phyloP scores from a whole-genome alignment of 1,284 basidiomycete species.

The Malassezia nana region DNA sequence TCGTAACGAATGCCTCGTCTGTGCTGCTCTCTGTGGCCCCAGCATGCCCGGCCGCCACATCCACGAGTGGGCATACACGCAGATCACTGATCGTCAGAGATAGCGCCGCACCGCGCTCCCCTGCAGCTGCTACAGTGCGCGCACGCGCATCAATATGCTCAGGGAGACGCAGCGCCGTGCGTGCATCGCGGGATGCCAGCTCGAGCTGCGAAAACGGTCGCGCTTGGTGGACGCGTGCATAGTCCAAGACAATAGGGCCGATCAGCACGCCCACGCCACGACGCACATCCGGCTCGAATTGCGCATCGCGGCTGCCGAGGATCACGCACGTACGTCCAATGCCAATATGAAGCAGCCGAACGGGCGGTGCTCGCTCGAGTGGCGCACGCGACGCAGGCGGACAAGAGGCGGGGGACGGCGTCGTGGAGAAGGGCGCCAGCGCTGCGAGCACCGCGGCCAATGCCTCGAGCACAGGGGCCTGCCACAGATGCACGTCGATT shows the following conservation, averaged over 20 bases:
- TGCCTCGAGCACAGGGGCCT: slow-evolving; percentile 2
- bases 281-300: slow-evolving; percentile 9
- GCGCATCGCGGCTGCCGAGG: slow-evolving; percentile 5
- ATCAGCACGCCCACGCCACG: slow-evolving; percentile 11
- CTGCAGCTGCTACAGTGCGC: neutral
- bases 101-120: slow-evolving; percentile 2
- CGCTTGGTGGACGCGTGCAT: neutral
- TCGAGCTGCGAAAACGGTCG: neutral
- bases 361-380: neutral
- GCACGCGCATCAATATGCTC: slow-evolving; percentile 5
- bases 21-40: neutral
- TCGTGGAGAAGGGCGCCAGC: neutral
- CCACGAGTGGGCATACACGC: slow-evolving; percentile 9
- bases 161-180: slow-evolving; percentile 10
- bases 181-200: slow-evolving; percentile 2
- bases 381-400: neutral
- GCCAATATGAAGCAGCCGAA: slow-evolving; percentile 3
- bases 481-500: slow-evolving; percentile 15
- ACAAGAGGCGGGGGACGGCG: neutral
- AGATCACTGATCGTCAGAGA: neutral
- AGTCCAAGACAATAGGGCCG: slow-evolving; percentile 8
- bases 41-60: neutral
- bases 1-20: neutral
- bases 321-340: neutral
- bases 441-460: neutral